phyloP scores from a whole-genome alignment of 2,329 filamentous ascomycete species.

The Verticillium nubilum region DNA sequence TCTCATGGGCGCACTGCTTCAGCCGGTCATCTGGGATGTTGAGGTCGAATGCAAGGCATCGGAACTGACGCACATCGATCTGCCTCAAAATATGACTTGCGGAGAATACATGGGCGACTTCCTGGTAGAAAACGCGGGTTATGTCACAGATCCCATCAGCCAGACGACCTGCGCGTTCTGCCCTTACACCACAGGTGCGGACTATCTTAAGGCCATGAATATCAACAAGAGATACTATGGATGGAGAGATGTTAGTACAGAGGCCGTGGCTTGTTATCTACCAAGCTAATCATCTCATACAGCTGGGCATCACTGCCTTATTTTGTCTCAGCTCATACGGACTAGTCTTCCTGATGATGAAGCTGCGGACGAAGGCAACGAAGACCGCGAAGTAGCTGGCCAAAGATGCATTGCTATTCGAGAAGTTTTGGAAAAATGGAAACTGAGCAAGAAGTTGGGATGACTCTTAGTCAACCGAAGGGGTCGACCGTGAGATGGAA shows the following conservation, averaged over 20 bases:
- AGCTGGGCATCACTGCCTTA: slow-evolving; percentile 30
- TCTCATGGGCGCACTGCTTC: slow-evolving; percentile 30
- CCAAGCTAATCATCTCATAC: not conserved
- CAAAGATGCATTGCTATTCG: no score
- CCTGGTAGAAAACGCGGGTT: not conserved
- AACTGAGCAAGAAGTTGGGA: no score
- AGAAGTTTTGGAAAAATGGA: no score
- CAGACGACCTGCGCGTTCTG: slow-evolving; percentile 9
- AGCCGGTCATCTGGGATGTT: slow-evolving; percentile 30
- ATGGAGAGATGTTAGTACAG: slow-evolving; percentile 12
- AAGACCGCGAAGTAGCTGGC: slow-evolving; percentile 26
- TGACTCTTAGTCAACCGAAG: no score
- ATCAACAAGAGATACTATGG: slow-evolving; percentile 12
- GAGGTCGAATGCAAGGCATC: slow-evolving; percentile 25
- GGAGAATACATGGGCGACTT: slow-evolving; percentile 1
- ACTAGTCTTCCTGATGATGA: slow-evolving; percentile 41
- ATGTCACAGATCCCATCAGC: slow-evolving; percentile 1
- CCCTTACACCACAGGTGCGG: slow-evolving; percentile 11
- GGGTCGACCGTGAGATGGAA: no score
- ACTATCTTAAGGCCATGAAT: slow-evolving; percentile 13
- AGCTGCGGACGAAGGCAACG: slow-evolving; percentile 38
- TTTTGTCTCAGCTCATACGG: slow-evolving; percentile 35
- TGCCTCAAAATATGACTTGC: not conserved
- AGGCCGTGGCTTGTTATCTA: no score
- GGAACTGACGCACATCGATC: slow-evolving; percentile 17